Evolutionary conservation across 495 filamentous ascomycete genomes (phyloP).

Genomic region (Aspergillus avenaceus): DNA sequence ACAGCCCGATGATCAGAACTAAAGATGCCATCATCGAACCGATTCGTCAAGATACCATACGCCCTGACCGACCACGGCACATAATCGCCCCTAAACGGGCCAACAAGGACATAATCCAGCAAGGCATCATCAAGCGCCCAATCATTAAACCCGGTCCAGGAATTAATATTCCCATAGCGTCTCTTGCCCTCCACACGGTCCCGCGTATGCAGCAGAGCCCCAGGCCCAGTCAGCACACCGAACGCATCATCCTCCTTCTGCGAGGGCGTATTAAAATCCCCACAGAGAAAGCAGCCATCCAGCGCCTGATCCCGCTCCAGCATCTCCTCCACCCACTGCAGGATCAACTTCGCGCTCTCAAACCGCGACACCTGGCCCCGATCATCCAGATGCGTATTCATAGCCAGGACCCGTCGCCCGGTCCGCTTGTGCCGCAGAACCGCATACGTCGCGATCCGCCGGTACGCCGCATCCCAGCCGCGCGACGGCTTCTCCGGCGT

Average conservation of each 20-base stretch:
- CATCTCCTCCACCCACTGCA: conserved; percentile 24
- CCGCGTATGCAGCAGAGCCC: conserved; percentile 42
- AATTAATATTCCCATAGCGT: conserved; percentile 50
- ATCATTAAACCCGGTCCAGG: conserved; percentile 58
- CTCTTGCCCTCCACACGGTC: conserved; percentile 23
- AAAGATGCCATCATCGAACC: conserved; percentile 53
- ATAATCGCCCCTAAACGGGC: conserved; percentile 7
- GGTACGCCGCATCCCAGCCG: conserved; percentile 54
- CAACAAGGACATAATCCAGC: conserved; percentile 51
- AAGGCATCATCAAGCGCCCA: conserved; percentile 23
- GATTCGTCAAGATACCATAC: conserved; percentile 49
- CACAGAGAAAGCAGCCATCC: conserved; percentile 51
- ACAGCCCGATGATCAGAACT: conserved; percentile 64
- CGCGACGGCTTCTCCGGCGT: conserved; percentile 52
- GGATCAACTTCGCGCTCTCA: conserved; percentile 41
- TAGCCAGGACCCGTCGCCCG: conserved; percentile 45
- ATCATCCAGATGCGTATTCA: conserved; percentile 71
- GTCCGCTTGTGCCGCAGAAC: conserved; percentile 47
- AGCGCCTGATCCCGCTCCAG: conserved; percentile 27
- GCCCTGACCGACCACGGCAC: conserved; percentile 18
- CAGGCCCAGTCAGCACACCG: conserved; percentile 41
- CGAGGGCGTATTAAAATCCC: conserved; percentile 62
- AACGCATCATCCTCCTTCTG: conserved; percentile 52
- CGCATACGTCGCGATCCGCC: conserved; percentile 57
- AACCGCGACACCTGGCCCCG: conserved; percentile 44